phyloP scores from a whole-genome alignment of 106 monocot genomes.

The Allium cepa region DNA sequence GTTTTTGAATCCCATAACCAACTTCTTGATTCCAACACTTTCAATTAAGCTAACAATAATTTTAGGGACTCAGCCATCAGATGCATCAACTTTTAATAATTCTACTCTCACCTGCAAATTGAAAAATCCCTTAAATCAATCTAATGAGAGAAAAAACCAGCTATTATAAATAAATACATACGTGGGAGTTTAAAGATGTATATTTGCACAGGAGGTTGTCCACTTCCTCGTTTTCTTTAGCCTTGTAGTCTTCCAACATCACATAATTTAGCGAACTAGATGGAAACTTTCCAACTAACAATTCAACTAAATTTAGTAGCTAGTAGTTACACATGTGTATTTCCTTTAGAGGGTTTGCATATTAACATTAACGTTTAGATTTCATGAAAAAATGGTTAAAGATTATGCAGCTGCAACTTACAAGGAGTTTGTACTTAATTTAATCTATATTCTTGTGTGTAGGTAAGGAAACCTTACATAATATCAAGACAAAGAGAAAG shows the following conservation, averaged over 20 bases:
- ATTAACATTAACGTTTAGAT: background rate
- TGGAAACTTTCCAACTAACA: slow-evolving; percentile 10
- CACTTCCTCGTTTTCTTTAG: slow-evolving; percentile 2
- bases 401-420: background rate
- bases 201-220: slow-evolving; percentile 6
- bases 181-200: background rate
- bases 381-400: too few relatives aligned
- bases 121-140: background rate
- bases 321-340: too few relatives aligned
- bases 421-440: background rate
- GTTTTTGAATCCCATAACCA: slow-evolving; percentile 15
- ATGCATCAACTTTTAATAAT: slow-evolving; percentile 1
- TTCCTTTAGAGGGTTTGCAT: background rate
- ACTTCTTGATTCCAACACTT: slow-evolving; percentile 9
- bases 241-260: slow-evolving; percentile 7
- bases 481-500: too few relatives aligned
- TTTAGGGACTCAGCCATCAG: background rate
- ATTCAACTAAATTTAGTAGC: background rate
- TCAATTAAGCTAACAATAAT: slow-evolving; percentile 1
- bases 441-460: too few relatives aligned
- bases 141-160: background rate
- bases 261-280: background rate
- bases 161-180: background rate
- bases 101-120: slow-evolving; percentile 6
- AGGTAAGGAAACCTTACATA: too few relatives aligned